phyloP scores from a whole-genome alignment of 1,284 basidiomycete species.

The Boletus sp. region DNA sequence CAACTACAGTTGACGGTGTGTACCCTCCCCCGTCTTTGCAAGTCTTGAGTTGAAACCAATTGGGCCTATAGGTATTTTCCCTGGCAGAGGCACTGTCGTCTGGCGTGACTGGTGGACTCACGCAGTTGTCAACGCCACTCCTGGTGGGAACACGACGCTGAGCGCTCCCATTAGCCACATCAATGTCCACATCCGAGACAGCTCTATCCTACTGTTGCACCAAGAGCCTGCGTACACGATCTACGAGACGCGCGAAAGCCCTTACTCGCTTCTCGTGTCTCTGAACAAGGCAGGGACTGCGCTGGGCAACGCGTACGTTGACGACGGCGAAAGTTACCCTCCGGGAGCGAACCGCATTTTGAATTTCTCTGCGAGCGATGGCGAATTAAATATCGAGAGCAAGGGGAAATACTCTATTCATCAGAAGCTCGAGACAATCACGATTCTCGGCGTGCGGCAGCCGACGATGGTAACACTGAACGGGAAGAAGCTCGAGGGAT shows the following conservation, averaged over 20 bases:
- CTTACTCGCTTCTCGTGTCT: constrained; percentile 44
- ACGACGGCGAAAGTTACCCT: constrained; percentile 52
- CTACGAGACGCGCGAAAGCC: constrained; percentile 40
- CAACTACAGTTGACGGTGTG: constrained; percentile 40
- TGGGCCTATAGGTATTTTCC: constrained; percentile 62
- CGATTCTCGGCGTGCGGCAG: constrained; percentile 44
- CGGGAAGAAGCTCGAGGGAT: constrained; percentile 29
- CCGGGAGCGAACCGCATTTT: constrained; percentile 47
- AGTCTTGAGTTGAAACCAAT: no score
- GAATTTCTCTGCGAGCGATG: constrained; percentile 35
- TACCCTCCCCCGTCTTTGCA: no score
- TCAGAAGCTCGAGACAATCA: constrained; percentile 44
- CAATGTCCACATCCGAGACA: constrained; percentile 55
- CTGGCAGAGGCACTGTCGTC: constrained; percentile 48
- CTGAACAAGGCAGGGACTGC: constrained; percentile 41
- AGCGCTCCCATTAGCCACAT: constrained; percentile 58
- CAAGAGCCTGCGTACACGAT: constrained; percentile 45
- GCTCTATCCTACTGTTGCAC: constrained; percentile 43
- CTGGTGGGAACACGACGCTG: constrained; percentile 37
- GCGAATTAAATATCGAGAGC: constrained; percentile 36
- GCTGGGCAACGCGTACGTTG: constrained; percentile 46
- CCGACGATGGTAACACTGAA: constrained; percentile 36
- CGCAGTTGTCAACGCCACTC: constrained; percentile 38
- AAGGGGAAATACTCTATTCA: constrained; percentile 42
- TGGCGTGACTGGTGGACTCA: constrained; percentile 79